Evolutionary conservation across 148 eudicot genomes (phyloP).

Genomic region (Agrostemma githago): DNA sequence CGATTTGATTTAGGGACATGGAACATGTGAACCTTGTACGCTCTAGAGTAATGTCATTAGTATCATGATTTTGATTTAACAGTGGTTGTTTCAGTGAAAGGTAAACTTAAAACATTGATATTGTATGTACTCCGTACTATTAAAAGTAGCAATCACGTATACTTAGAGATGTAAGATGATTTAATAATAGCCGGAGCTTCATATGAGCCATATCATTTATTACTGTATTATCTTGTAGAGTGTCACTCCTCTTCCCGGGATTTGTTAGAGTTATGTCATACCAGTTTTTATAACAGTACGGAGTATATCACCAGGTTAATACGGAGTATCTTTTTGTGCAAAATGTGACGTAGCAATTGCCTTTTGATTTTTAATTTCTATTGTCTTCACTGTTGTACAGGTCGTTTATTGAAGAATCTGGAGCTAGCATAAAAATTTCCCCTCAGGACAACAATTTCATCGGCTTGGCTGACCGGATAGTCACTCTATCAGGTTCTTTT

Average conservation of each 20-base stretch:
- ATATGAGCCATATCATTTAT: not conserved
- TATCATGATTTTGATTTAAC: not conserved
- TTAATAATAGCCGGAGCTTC: not conserved
- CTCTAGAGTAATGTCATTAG: too few relatives aligned
- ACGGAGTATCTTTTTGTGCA: not conserved
- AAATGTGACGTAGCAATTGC: not conserved
- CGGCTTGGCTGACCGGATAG: constrained; percentile 82
- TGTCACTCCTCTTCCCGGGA: not conserved
- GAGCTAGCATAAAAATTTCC: constrained; percentile 84
- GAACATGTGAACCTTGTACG: not conserved
- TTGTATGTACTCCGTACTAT: not conserved
- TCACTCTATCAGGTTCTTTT: constrained; percentile 67
- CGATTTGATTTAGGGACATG: not conserved
- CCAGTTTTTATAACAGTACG: not conserved
- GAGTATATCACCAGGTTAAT: not conserved
- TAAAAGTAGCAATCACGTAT: not conserved
- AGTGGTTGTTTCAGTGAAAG: not conserved
- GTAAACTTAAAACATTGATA: not conserved
- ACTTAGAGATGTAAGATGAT: not conserved
- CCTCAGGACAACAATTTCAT: constrained; percentile 71
- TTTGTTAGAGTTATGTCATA: not conserved
- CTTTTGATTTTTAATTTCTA: constrained; percentile 1
- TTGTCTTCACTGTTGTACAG: constrained; percentile 32
- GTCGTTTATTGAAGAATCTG: constrained; percentile 81
- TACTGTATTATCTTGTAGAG: not conserved